Conservation (phyloP, 345 rosid species). For the Pistacia vera region DNA sequence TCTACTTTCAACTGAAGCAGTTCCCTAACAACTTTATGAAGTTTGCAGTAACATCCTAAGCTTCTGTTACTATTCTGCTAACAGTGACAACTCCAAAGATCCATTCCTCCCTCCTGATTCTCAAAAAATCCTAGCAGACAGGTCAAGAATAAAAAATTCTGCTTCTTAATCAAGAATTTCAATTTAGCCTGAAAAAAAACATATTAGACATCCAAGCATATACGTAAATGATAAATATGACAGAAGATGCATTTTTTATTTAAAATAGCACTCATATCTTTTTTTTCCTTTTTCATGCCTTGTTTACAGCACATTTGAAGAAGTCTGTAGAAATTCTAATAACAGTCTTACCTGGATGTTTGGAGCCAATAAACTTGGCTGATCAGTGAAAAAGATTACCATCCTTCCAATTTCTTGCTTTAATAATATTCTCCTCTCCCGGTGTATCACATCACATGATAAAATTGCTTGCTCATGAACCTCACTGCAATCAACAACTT, state of each 20-base stretch:
- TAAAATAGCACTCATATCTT: neutral
- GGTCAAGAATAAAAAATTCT: too few relatives aligned
- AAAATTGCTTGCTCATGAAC: constrained; percentile 92
- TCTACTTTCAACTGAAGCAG: too few relatives aligned
- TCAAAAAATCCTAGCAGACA: too few relatives aligned
- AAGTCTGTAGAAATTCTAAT: constrained; percentile 1
- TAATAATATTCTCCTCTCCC: constrained; percentile 87
- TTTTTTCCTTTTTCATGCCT: neutral
- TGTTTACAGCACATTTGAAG: constrained; percentile 5
- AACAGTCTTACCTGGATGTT: constrained; percentile 75
- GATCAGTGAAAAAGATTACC: constrained; percentile 97
- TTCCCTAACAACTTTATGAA: too few relatives aligned
- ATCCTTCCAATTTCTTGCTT: constrained; percentile 99
- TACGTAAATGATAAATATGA: neutral
- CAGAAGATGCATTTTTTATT: neutral
- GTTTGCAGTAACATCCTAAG: too few relatives aligned
- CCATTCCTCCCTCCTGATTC: too few relatives aligned
- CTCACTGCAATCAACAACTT: constrained; percentile 64
- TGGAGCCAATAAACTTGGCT: constrained; percentile 98
- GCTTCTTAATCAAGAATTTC: too few relatives aligned
- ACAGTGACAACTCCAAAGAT: too few relatives aligned
- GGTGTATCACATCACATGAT: constrained; percentile 79
- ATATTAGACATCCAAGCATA: neutral
- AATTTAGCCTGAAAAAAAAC: neutral
- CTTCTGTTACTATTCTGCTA: too few relatives aligned